phyloP scores from a whole-genome alignment of 441 rosid species.

The Manihot esculenta region DNA sequence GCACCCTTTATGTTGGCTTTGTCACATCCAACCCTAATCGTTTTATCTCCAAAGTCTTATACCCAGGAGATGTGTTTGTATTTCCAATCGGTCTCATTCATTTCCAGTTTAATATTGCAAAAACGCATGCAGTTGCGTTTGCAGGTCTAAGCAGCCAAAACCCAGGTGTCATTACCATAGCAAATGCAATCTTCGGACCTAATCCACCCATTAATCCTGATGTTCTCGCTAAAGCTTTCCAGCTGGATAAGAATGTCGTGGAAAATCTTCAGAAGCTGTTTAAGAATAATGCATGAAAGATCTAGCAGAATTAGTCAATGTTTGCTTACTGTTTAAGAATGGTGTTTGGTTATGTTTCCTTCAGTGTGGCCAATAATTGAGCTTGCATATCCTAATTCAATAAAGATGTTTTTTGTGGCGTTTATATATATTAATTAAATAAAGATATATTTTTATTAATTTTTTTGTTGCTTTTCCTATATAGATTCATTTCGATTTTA shows the following conservation, averaged over 20 bases:
- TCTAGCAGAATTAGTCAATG: too few species aligned
- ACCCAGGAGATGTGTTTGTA: conserved; percentile 40
- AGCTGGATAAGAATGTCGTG: conserved; percentile 22
- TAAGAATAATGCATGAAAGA: too few species aligned
- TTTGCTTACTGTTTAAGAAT: too few species aligned
- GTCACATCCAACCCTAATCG: conserved; percentile 35
- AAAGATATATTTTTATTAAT: too few species aligned
- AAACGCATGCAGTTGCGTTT: conserved; percentile 34
- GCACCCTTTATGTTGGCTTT: conserved; percentile 44
- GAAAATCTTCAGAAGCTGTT: conserved; percentile 24
- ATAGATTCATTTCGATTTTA: too few species aligned
- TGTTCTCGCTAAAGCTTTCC: conserved; percentile 37
- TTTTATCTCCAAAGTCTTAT: conserved; percentile 26
- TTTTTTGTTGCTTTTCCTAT: too few species aligned
- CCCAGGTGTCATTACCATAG: conserved; percentile 9
- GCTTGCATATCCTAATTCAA: too few species aligned
- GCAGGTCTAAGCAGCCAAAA: conserved; percentile 8
- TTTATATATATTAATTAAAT: too few species aligned
- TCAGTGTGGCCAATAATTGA: too few species aligned
- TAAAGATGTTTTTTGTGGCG: too few species aligned
- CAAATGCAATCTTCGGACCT: conserved; percentile 38
- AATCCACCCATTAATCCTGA: conserved; percentile 26
- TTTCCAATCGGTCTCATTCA: conserved; percentile 44
- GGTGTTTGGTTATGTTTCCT: too few species aligned
- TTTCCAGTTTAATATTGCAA: conserved; percentile 39